Evolutionary conservation across 148 eudicot species (phyloP).

Genomic region (Nepenthes gracilis): DNA sequence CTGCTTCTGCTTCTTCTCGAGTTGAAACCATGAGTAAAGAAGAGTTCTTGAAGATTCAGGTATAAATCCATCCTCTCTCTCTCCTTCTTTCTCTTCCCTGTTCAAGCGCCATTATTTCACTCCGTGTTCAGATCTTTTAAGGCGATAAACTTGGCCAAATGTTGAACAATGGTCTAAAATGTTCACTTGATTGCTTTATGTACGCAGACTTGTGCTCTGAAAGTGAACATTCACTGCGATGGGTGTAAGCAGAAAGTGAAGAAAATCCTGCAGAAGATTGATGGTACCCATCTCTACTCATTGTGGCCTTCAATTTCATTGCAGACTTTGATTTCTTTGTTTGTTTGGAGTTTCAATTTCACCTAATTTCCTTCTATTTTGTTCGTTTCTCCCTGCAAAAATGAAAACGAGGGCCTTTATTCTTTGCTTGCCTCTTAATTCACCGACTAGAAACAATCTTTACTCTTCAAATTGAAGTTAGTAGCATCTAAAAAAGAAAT

Average conservation of each 20-base stretch:
- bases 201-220: slow-evolving; percentile 90
- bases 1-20: background rate
- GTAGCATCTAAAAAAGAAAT: too few relatives aligned
- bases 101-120: too few relatives aligned
- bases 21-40: slow-evolving; percentile 66
- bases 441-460: too few relatives aligned
- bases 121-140: too few relatives aligned
- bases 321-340: background rate
- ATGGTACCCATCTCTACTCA: slow-evolving; percentile 34
- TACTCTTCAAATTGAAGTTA: too few relatives aligned
- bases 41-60: slow-evolving; percentile 95
- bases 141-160: background rate
- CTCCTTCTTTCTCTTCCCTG: background rate
- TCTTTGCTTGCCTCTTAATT: slow-evolving; percentile 12
- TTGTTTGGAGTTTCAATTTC: background rate
- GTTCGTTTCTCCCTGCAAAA: too few relatives aligned
- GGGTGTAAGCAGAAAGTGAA: slow-evolving; percentile 88
- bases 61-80: background rate
- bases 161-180: background rate
- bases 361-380: too few relatives aligned
- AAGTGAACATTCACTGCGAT: slow-evolving; percentile 93
- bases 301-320: background rate
- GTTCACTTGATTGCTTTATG: slow-evolving; percentile 3
- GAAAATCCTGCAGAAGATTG: slow-evolving; percentile 90
- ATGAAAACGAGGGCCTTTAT: slow-evolving; percentile 2